These are phyloP conservation scores for Pseudocercospora musae DNA, from an alignment of 2,329 filamentous ascomycete species.

Conservation along the genomic window DNA sequence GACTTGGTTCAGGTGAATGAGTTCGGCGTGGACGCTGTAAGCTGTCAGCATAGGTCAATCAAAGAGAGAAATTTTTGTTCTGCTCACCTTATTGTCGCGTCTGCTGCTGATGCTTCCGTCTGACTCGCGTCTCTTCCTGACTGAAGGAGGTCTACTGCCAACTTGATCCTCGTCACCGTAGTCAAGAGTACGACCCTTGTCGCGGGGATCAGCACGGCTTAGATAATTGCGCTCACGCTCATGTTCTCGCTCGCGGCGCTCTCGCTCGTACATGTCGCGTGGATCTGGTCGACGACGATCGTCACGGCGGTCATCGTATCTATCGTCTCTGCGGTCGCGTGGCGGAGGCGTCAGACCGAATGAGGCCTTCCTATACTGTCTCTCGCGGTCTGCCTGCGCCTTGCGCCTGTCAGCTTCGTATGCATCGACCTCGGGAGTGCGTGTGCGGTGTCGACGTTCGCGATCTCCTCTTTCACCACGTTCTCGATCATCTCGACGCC, in stretches of 20 bases:
- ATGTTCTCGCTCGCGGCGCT: slow-evolving; percentile 81
- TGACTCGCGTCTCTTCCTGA: slow-evolving; percentile 63
- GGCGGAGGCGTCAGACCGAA: slow-evolving; percentile 38
- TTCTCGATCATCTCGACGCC: slow-evolving; percentile 32
- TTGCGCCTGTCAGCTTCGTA: slow-evolving; percentile 95
- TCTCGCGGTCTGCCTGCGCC: slow-evolving; percentile 89
- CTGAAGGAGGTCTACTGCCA: slow-evolving; percentile 51
- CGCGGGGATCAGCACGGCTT: slow-evolving; percentile 73
- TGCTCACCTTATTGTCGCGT: slow-evolving; percentile 43
- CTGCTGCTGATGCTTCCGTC: slow-evolving; percentile 51
- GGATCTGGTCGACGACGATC: slow-evolving; percentile 35
- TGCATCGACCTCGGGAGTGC: slow-evolving; percentile 81
- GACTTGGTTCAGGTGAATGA: slow-evolving; percentile 23
- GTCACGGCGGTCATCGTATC: slow-evolving; percentile 25
- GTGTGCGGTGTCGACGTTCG: slow-evolving; percentile 49
- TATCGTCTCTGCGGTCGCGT: slow-evolving; percentile 30
- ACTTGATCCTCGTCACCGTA: slow-evolving; percentile 70
- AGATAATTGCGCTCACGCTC: slow-evolving; percentile 86
- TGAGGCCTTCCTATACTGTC: slow-evolving; percentile 76
- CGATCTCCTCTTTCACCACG: slow-evolving; percentile 44
- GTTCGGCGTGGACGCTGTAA: slow-evolving; percentile 26
- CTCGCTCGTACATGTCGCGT: slow-evolving; percentile 69
- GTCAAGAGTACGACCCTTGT: slow-evolving; percentile 81
- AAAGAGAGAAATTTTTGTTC: too few species aligned
- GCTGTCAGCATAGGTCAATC: slow-evolving; percentile 1